A percentile compares a stretch with the other conserved stretches of the same genome.
Evolutionary conservation across 768 basidiomycete genomes (phyloP).

Genomic region (Rhodosporidiobolus sp.): DNA sequence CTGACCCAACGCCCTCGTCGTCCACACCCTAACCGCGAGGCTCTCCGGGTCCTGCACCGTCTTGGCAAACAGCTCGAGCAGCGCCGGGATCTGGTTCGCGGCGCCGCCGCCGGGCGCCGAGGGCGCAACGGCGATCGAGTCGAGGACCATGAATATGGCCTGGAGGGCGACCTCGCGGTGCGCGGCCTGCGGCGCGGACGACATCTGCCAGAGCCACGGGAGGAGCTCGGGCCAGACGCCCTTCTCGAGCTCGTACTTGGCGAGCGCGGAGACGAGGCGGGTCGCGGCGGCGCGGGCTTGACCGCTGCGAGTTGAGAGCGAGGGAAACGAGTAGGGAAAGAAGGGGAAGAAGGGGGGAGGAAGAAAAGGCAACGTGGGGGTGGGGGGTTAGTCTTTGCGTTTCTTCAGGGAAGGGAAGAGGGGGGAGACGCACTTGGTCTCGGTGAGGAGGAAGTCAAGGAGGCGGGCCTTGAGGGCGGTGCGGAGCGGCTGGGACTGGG

Average conservation of each 20-base stretch:
- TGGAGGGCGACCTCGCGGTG: slow-evolving; percentile 91
- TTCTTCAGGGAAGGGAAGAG: accelerated
- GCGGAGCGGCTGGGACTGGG: slow-evolving; percentile 64
- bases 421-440: slow-evolving; percentile 62
- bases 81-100: slow-evolving; percentile 60
- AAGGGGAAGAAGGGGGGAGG: neutral
- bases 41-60: slow-evolving; percentile 79
- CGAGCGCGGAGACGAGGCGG: slow-evolving; percentile 88
- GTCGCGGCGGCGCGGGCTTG: slow-evolving; percentile 90
- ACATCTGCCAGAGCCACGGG: slow-evolving; percentile 77
- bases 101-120: slow-evolving; percentile 54
- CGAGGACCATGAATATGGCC: slow-evolving; percentile 85
- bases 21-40: slow-evolving; percentile 82
- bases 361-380: neutral
- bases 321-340: too few species aligned
- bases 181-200: slow-evolving; percentile 62
- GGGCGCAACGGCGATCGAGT: slow-evolving; percentile 80
- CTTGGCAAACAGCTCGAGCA: slow-evolving; percentile 74
- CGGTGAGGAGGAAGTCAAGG: slow-evolving; percentile 70
- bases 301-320: slow-evolving; percentile 52
- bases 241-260: slow-evolving; percentile 68
- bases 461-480: slow-evolving; percentile 79
- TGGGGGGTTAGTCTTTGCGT: neutral
- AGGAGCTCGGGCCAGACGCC: slow-evolving; percentile 78
- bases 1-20: slow-evolving; percentile 84